Evolutionary conservation across 2,329 filamentous ascomycete genomes (phyloP), one percentile per base, ranked within the genome.

Genomic region (Aspergillus fumigatiaffinis): DNA sequence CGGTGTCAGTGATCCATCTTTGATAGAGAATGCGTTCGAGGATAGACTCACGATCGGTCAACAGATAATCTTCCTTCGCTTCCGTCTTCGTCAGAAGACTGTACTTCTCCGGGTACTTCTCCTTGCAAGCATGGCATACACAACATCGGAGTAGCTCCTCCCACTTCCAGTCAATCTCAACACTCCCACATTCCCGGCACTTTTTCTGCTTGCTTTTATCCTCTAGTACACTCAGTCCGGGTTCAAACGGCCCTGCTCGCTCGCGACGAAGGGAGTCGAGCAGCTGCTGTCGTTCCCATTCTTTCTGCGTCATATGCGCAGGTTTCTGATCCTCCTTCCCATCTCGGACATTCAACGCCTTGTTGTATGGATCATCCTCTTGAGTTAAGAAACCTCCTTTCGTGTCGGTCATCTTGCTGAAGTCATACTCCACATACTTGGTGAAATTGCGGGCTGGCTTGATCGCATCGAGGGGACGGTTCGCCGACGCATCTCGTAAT

Each of bases 91-190:
- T 99, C 60, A 99, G 79, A 10, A 99, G 81, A 61, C 89, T 95
- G 77, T 99, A 99, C 73, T 93, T 96, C 60, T 97, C 93, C 0
- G 93, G 92, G 25, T 80, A 80, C 66, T 90, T 91, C 53, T 97
- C 92, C 76, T 97, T 97, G 81, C 94, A 99, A 14, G 78, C 77
- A 60, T 84, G 82, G 77, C 94, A 99, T 12, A 99, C 84, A 52
- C 83, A 81, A 60, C 88, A 85, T 25, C 80, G 79, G 63, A 97
- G 92, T 2, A 91, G 82, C 64, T 96, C 92, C 52, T 92, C 88
- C 92, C 92, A 97, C 55, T 94, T 90, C 81, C 88, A 97, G 75
- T 99, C 94, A 60, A 99, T 92, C 77, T 97, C 94, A 50, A 92
- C 69, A 53, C 83, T 89, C 0, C 80, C 82, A 73, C 94, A 99